Evolutionary conservation across 345 rosid species (phyloP).

Genomic region (Lepidium africanum): DNA sequence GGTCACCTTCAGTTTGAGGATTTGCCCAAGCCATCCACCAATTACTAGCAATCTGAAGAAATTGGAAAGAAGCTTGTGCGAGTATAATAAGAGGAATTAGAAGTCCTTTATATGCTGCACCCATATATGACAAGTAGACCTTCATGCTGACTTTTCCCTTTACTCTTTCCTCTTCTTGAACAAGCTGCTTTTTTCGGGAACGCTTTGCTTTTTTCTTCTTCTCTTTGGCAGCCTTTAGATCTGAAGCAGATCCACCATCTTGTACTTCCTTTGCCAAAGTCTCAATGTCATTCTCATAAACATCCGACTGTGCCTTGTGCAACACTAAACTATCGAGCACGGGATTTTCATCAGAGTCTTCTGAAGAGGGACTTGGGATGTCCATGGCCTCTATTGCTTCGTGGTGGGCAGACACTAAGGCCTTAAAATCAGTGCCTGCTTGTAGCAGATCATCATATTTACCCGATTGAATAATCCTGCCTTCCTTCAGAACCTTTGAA

Average conservation of each 20-base stretch:
- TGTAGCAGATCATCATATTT: slow-evolving; percentile 94
- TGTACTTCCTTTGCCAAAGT: slow-evolving; percentile 81
- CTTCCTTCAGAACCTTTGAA: slow-evolving; percentile 92
- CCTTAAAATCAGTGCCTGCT: slow-evolving; percentile 92
- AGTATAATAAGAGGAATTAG: slow-evolving; percentile 85
- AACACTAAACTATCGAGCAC: slow-evolving; percentile 30
- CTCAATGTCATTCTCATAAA: slow-evolving; percentile 48
- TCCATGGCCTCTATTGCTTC: slow-evolving; percentile 99
- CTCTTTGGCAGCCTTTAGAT: slow-evolving; percentile 57
- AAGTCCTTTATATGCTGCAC: slow-evolving; percentile 89
- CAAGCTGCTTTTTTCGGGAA: slow-evolving; percentile 86
- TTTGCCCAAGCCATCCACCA: slow-evolving; percentile 99
- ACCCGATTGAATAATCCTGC: slow-evolving; percentile 87
- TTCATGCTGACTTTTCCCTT: slow-evolving; percentile 96
- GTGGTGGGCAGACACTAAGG: slow-evolving; percentile 93
- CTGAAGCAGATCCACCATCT: slow-evolving; percentile 72
- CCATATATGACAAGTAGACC: slow-evolving; percentile 96
- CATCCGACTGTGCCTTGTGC: slow-evolving; percentile 46
- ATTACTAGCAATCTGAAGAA: slow-evolving; percentile 97
- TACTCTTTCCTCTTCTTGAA: slow-evolving; percentile 98
- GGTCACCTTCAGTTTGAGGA: slow-evolving; percentile 94
- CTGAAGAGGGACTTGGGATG: slow-evolving; percentile 74
- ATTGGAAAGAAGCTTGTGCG: slow-evolving; percentile 83
- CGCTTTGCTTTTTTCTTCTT: slow-evolving; percentile 86
- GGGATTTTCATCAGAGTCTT: slow-evolving; percentile 75